Base-by-base conservation (phyloP, 345 rosid species). In the Linum lewisii region DNA sequence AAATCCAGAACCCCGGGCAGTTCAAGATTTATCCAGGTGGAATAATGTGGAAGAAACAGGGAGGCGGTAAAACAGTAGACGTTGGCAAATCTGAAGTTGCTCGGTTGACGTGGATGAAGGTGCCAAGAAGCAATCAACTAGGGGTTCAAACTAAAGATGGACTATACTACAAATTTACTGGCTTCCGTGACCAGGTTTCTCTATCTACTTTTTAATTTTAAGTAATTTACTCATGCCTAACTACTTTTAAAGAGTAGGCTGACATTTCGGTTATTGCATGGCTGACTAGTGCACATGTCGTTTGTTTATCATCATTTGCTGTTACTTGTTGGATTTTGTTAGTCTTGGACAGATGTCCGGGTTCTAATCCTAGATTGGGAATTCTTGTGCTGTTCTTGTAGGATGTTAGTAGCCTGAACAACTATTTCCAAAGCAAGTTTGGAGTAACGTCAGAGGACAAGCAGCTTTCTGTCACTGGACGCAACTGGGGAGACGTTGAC, bases 401-500 rank as follows among this genome's bases (percentile, higher is more conserved):
- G 99, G 97, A 93, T 73, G 86, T 87, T 19, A 51, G 79, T 57
- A 81, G 77, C 75, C 63, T 93, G 77, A 79, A 75, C 69, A 87
- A 62, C 66, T 87, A 78, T 77, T 93, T 93, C 80, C 90, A 83
- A 75, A 82, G 57, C 70, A 68, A 63, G 58, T 92, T 73, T 74
- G 95, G 88, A 19, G 74, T 85, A 73, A 72, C 83, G 34, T 81
- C 91, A 11, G 84, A 84, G 68, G 95, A 89, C 74, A 93, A 85
- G 70, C 96, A 93, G 57, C 82, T 93, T 72, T 90, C 97, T 60
- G 82, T 90, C 51, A 82, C 80, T 77, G 99, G 99, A 18, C 97
- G 91, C 51, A 90, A 87, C 26, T 93, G 96, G 96, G 99, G 99
- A 61, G 99, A 87, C 66, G 84, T 93, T 65, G 90, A 90, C 80